Evolutionary conservation across 2,329 filamentous ascomycete species (phyloP), one percentile per base, ranked within the genome.

Genomic region (Colletotrichum siamense): DNA sequence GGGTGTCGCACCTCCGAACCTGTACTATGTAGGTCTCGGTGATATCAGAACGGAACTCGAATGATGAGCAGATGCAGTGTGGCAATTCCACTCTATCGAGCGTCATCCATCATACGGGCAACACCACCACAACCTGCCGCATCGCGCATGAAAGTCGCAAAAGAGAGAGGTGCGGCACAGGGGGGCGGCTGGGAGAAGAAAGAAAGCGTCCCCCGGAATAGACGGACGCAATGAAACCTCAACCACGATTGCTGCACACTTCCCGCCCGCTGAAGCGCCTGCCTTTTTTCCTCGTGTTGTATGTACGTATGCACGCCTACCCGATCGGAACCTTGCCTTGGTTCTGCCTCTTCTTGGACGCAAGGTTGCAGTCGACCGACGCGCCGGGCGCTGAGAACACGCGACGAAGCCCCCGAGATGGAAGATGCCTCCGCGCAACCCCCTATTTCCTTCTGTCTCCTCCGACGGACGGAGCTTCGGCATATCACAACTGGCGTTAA

Each of bases 201-300:
- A 70, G 16, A 34, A 63, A 63, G 12, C n/a, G 30, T 22, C 36
- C 55, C 34, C 67, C 67, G 55, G 57, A 59, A 59, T 13, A 69
- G 66, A 69, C 66, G 68, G 36, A 63, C 57, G 68, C 68, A 63
- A 62, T 70, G 68, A 24, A 70, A 63, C 68, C 68, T 70, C 68
- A 13, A 26, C 68, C 32, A 64, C 62, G 36, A 52, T 52, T 52
- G 44, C n/a, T 22, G n/a, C n/a, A 22, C n/a, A 22, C n/a, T 22
- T 52, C 44, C 44, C n/a, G 44, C 44, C 44, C 44, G 44, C 44
- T 22, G 44, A 52, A 52, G 44, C 44, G 44, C 44, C 44, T 52
- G n/a, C 44, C 44, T 7, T 52, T 10, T 13, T 49, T 7, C n/a
- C n/a, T 30, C n/a, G 28, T 63, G 26, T 32, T 22, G 61, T 24